Percentiles rank a stretch among this genome's conserved stretches.
phyloP scores from a whole-genome alignment of 2,329 filamentous ascomycete genomes.

The Fusarium stilboides region DNA sequence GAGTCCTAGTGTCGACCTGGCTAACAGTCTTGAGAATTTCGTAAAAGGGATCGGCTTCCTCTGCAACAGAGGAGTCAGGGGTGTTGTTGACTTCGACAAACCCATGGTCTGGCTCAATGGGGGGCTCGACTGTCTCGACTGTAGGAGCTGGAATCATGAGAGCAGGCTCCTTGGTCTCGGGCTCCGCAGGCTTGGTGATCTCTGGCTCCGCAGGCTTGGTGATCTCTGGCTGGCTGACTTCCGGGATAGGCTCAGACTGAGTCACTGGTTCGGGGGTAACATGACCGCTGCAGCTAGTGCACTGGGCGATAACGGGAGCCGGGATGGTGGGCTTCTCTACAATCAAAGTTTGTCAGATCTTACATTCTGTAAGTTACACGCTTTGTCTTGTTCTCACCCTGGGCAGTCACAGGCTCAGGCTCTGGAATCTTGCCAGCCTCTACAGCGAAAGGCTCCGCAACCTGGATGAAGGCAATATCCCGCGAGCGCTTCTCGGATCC shows the following conservation, averaged over 20 bases:
- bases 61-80: not conserved
- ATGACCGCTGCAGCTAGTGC: not conserved
- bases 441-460: not conserved
- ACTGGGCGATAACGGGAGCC: not conserved
- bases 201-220: not conserved
- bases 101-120: not conserved
- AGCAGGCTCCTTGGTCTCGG: not conserved
- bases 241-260: not conserved
- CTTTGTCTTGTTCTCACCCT: constrained; percentile 7
- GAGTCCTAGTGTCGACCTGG: not conserved
- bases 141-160: not conserved
- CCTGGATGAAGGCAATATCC: constrained; percentile 49
- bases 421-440: not conserved
- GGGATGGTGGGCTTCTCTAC: not conserved
- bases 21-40: not conserved
- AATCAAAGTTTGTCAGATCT: not conserved
- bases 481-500: constrained; percentile 22
- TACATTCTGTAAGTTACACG: too few relatives aligned
- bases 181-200: not conserved
- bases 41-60: not conserved
- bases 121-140: not conserved
- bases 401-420: not conserved
- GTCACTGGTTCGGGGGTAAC: too few relatives aligned
- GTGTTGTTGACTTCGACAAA: not conserved
- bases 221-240: not conserved